Percentiles rank a stretch among this genome's conserved stretches.
phyloP scores from a whole-genome alignment of 1,284 basidiomycete genomes.

The Ustilago hordei region DNA sequence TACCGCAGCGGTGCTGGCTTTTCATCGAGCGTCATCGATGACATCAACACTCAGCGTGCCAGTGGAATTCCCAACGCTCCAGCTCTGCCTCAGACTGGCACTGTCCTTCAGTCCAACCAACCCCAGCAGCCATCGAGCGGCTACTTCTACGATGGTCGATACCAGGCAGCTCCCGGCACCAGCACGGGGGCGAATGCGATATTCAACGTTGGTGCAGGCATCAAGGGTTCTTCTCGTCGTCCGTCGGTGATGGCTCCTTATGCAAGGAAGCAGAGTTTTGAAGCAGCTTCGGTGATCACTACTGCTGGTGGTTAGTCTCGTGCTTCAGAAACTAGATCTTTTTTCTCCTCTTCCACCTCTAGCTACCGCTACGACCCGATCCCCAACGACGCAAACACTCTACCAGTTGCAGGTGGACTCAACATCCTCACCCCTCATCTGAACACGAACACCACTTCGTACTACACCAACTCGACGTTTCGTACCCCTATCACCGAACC shows the following conservation, averaged over 20 bases:
- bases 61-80: not conserved
- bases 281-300: not conserved
- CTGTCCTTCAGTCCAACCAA: not conserved
- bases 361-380: conserved; percentile 1
- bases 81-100: not conserved
- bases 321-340: not conserved
- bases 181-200: conserved; percentile 10
- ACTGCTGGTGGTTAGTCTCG: not conserved
- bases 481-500: not conserved
- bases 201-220: conserved; percentile 13
- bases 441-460: no score
- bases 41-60: not conserved
- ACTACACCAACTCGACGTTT: not conserved
- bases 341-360: not conserved
- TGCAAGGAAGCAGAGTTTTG: not conserved
- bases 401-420: not conserved
- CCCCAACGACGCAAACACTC: not conserved
- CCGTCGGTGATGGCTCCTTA: not conserved
- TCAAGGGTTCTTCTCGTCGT: conserved; percentile 4
- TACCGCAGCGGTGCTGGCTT: conserved; percentile 11
- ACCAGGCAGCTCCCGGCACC: not conserved
- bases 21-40: not conserved
- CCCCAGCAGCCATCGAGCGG: not conserved
- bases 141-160: conserved; percentile 11
- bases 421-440: not conserved